A percentile compares a stretch with the other conserved stretches of the same genome.
Conservation (phyloP, 805 yeast species). For the Pichia heedii region DNA sequence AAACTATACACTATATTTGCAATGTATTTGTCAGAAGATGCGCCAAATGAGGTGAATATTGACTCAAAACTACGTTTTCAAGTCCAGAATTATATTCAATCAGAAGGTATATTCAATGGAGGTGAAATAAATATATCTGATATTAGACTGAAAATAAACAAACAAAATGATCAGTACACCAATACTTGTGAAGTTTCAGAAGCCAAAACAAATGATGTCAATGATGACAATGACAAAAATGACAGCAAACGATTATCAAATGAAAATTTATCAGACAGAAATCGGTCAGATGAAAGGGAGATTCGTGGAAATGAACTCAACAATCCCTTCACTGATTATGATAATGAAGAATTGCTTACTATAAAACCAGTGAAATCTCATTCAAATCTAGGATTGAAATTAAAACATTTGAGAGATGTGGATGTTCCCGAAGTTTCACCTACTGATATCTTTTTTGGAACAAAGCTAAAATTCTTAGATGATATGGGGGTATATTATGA, state of each 20-base stretch:
- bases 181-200: not conserved
- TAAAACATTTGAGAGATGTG: constrained; percentile 3
- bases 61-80: constrained; percentile 29
- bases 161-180: not conserved
- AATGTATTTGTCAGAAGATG: constrained; percentile 53
- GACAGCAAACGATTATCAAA: no score
- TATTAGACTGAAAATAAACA: not conserved
- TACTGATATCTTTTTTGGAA: constrained; percentile 25
- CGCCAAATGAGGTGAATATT: constrained; percentile 65
- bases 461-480: constrained; percentile 29
- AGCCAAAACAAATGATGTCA: not conserved
- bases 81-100: constrained; percentile 4
- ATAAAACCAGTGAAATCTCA: not conserved
- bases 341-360: not conserved
- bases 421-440: constrained; percentile 21
- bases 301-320: not conserved
- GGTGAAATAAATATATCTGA: constrained; percentile 2
- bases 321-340: not conserved
- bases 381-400: constrained; percentile 1
- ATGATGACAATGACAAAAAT: not conserved
- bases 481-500: constrained; percentile 36
- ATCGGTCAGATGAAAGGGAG: not conserved
- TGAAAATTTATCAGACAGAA: no score
- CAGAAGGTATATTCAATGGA: not conserved
- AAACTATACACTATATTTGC: constrained; percentile 57